Evolutionary conservation across 1,284 basidiomycete genomes (phyloP), one percentile per base, ranked within the genome.

Genomic region (Hymenochaete sp.): DNA sequence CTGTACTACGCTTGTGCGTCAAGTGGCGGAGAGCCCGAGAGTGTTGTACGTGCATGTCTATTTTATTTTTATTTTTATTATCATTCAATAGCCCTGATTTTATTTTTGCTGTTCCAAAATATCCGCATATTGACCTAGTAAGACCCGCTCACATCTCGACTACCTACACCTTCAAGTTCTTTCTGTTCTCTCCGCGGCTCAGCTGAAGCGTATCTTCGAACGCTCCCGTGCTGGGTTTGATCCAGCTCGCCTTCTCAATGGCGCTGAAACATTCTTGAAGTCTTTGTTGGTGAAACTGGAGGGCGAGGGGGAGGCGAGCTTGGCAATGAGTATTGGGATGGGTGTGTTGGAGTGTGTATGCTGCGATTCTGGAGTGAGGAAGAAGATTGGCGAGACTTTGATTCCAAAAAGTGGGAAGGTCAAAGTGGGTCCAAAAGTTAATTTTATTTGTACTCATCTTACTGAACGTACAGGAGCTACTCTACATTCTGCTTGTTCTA

Each of bases 151-250:
- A 38, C 95, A 98, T 67, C 75, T 98, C 52, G 93, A 98, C 61
- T 93, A 95, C 62, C 72, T 98, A 7, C 85, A 98, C 60, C 68
- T 95, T 3, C 93, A 96, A 63, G 87, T 98, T 41, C 64, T 97
- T 38, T 93, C 88, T 52, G 80, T 97, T 21, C 79, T 98, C 26
- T 88, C 92, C 0, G 83, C 78, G 1, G 72, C 82, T 6, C 93
- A 97, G 61, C 70, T 99, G 3, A 73, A 77, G 24, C 72, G 79
- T 31, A 86, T 95, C 53, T 98, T 98, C 56, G 82, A 89, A 56
- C 73, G 87, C 40, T n/a, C n/a, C n/a, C 73, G 90, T 41, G 85
- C 81, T 38, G 97, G 97, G 62, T 96, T 95, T 59, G 95, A 98
- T 58, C 67, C 98, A 8, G 70, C 91, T 29, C 71, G 92, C 31